Conservation (phyloP, 2,329 filamentous ascomycete genomes). For the Graphilbum ipis-grandicollis region DNA sequence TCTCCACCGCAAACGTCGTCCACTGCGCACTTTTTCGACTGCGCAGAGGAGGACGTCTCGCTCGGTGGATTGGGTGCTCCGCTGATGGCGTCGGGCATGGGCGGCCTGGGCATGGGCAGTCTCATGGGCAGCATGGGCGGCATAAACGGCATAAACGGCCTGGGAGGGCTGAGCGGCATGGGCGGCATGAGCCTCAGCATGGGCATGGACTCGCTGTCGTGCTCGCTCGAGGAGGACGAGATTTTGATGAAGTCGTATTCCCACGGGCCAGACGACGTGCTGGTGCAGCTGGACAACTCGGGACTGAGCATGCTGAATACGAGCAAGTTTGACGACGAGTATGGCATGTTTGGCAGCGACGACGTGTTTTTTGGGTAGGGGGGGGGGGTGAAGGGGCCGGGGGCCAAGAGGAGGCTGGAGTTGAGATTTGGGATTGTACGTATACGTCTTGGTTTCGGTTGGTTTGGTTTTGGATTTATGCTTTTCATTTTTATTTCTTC, state of each 20-base stretch:
- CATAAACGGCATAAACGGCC: constrained; percentile 7
- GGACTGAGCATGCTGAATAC: constrained; percentile 31
- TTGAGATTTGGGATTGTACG: no score
- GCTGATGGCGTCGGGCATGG: constrained; percentile 11
- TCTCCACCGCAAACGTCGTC: constrained; percentile 28
- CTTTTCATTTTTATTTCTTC: no score
- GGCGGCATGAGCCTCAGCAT: neutral
- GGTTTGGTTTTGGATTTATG: no score
- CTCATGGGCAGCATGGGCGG: neutral
- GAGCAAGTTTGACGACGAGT: constrained; percentile 37
- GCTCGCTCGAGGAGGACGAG: constrained; percentile 25
- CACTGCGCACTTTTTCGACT: constrained; percentile 26
- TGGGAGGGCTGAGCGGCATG: constrained; percentile 13
- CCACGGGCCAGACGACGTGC: constrained; percentile 19
- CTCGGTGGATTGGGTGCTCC: constrained; percentile 14
- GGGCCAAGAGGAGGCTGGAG: neutral
- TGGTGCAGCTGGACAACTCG: constrained; percentile 23
- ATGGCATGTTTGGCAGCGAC: constrained; percentile 34
- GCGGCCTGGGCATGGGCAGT: constrained; percentile 15
- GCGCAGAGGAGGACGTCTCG: constrained; percentile 12
- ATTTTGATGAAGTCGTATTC: constrained; percentile 26
- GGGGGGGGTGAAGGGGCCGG: no score
- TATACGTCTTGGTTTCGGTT: no score
- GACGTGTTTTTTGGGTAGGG: constrained; percentile 31
- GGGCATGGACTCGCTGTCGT: neutral